Percentiles rank a stretch among this genome's conserved stretches.
Conservation (phyloP, 352 stramenopile genomes). For the Salisapilia sapeloensis region DNA sequence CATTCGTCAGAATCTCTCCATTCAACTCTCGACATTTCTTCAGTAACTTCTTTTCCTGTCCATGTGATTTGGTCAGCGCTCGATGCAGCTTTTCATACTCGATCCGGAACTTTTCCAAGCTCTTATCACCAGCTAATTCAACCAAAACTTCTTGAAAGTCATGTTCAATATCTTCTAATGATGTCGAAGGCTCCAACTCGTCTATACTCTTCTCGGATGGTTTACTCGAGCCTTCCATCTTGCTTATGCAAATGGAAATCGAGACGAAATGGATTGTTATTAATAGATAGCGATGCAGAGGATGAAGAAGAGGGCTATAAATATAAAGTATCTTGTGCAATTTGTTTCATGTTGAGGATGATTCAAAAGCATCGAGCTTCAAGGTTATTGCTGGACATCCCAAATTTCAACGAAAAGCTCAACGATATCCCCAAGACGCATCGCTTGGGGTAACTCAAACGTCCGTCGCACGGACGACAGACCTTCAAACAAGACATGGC, state of each 20-base stretch:
- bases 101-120: constrained; percentile 84
- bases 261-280: too few species aligned
- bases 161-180: constrained; percentile 79
- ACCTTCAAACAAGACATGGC: constrained; percentile 65
- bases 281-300: too few species aligned
- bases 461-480: constrained; percentile 74
- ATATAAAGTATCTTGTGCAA: too few species aligned
- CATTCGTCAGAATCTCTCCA: constrained; percentile 92
- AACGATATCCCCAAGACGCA: constrained; percentile 70
- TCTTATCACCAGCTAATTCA: constrained; percentile 86
- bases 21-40: constrained; percentile 93
- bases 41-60: constrained; percentile 91
- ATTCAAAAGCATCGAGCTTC: too few species aligned
- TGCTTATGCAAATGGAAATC: too few species aligned
- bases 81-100: constrained; percentile 94
- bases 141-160: constrained; percentile 89
- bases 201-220: too few species aligned
- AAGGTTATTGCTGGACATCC: constrained; percentile 75
- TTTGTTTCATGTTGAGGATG: too few species aligned
- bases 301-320: too few species aligned
- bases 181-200: too few species aligned
- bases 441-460: constrained; percentile 74
- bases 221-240: too few species aligned
- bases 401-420: constrained; percentile 81
- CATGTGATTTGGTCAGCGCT: constrained; percentile 86